These are phyloP conservation scores for Tulasnella sp. DNA, from an alignment of 768 basidiomycete genomes.

Conservation along the genomic window DNA sequence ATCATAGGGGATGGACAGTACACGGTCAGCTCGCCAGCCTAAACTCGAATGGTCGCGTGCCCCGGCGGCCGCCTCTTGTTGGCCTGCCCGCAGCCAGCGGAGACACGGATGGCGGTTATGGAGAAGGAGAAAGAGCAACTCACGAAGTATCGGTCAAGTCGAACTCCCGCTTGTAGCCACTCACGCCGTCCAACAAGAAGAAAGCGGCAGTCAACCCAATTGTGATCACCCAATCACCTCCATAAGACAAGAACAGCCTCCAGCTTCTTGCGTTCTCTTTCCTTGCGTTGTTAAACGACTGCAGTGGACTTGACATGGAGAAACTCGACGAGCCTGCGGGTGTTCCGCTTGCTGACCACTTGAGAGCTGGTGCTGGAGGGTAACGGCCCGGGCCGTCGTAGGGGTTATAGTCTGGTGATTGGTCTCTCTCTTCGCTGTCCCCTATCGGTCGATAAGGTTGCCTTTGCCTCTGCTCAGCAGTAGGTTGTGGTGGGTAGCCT, in stretches of 20 bases:
- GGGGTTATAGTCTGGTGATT: not conserved
- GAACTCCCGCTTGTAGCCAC: slow-evolving; percentile 74
- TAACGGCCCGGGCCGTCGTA: not conserved
- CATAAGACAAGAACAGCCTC: slow-evolving; percentile 3
- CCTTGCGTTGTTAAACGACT: not conserved
- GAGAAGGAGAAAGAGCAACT: slow-evolving; percentile 33
- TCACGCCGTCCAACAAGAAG: slow-evolving; percentile 57
- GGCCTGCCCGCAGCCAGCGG: not conserved
- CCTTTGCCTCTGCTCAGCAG: not conserved
- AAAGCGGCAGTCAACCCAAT: slow-evolving; percentile 40
- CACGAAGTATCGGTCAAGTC: slow-evolving; percentile 76
- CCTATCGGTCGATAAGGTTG: not conserved
- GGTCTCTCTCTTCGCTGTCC: not conserved
- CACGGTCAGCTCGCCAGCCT: not conserved
- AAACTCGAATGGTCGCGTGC: slow-evolving; percentile 13
- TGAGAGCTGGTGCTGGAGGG: not conserved
- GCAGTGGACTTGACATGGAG: not conserved
- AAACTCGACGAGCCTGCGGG: not conserved
- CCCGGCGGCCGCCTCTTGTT: not conserved
- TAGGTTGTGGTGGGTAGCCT: not conserved
- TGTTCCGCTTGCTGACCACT: not conserved
- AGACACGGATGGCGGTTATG: not conserved
- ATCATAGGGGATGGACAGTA: slow-evolving; percentile 34
- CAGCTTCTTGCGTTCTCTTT: not conserved
- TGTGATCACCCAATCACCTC: slow-evolving; percentile 13